Percentiles rank a stretch among this genome's conserved stretches.
These are phyloP conservation scores for Colletotrichum tamarilloi DNA, from an alignment of 2,329 filamentous ascomycete species.

Conservation along the genomic window DNA sequence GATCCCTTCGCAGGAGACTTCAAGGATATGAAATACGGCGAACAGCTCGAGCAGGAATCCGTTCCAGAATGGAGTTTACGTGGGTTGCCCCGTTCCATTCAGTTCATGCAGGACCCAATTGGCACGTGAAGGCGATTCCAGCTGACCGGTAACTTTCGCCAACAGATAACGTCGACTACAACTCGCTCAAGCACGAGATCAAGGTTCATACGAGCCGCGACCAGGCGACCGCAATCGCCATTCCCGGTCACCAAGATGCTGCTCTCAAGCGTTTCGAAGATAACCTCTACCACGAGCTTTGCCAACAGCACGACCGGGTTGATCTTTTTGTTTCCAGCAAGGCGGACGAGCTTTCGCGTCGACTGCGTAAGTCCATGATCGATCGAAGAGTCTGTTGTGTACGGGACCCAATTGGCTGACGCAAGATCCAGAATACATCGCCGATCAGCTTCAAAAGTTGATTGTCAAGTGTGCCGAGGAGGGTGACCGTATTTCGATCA, in stretches of 20 bases:
- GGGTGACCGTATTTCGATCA: conserved; percentile 50
- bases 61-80: conserved; percentile 86
- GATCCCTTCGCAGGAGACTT: conserved; percentile 9
- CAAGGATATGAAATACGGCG: conserved; percentile 77
- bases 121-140: conserved; percentile 1
- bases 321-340: conserved; percentile 85
- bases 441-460: conserved; percentile 59
- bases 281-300: conserved; percentile 77
- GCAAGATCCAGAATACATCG: conserved; percentile 57
- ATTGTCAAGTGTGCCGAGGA: conserved; percentile 55
- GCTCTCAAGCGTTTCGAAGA: conserved; percentile 74
- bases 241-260: conserved; percentile 76
- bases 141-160: conserved; percentile 3
- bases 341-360: conserved; percentile 78
- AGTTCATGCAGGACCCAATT: background rate
- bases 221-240: conserved; percentile 76
- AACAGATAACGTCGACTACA: conserved; percentile 88
- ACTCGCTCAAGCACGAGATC: conserved; percentile 86
- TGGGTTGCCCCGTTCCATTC: conserved; percentile 48
- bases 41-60: conserved; percentile 78
- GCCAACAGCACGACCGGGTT: conserved; percentile 80
- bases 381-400: background rate
- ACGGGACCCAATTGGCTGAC: conserved; percentile 4
- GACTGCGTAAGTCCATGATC: conserved; percentile 63
- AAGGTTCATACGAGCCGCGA: conserved; percentile 81